phyloP scores from a whole-genome alignment of 371 early-diverging fungal genomes.

The Smittium culicis region DNA sequence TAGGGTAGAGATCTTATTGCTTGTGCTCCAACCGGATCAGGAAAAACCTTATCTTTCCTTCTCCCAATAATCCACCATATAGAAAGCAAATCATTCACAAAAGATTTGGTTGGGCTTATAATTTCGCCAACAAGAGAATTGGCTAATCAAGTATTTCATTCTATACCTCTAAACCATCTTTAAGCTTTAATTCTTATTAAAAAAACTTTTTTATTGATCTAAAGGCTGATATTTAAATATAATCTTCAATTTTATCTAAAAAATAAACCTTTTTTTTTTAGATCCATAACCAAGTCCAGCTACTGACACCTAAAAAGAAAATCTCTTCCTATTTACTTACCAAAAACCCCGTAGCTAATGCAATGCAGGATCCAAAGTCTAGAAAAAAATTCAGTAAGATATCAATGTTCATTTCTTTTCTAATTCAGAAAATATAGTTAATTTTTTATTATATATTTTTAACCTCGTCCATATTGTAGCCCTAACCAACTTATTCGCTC shows the following conservation, averaged over 20 bases:
- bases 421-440: conserved; percentile 77
- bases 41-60: conserved; percentile 95
- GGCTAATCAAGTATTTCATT: conserved; percentile 63
- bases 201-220: too few species aligned
- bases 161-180: too few species aligned
- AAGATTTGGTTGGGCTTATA: conserved; percentile 63
- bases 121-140: conserved; percentile 97
- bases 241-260: conserved; percentile 20
- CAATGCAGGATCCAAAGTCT: conserved; percentile 46
- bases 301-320: conserved; percentile 50
- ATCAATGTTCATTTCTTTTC: conserved; percentile 54
- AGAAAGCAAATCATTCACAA: conserved; percentile 43
- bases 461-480: too few species aligned
- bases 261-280: conserved; percentile 3
- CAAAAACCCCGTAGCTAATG: conserved; percentile 50
- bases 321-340: conserved; percentile 65
- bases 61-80: conserved; percentile 81
- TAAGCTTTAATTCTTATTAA: too few species aligned
- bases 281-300: conserved; percentile 60
- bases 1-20: conserved; percentile 44
- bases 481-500: too few species aligned
- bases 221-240: background rate
- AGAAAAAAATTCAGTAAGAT: conserved; percentile 46
- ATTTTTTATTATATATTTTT: too few species aligned
- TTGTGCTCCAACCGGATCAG: conserved; percentile 70